These are phyloP conservation scores for Corinectria fuckeliana DNA, from an alignment of 2,329 filamentous ascomycete species.

Conservation along the genomic window DNA sequence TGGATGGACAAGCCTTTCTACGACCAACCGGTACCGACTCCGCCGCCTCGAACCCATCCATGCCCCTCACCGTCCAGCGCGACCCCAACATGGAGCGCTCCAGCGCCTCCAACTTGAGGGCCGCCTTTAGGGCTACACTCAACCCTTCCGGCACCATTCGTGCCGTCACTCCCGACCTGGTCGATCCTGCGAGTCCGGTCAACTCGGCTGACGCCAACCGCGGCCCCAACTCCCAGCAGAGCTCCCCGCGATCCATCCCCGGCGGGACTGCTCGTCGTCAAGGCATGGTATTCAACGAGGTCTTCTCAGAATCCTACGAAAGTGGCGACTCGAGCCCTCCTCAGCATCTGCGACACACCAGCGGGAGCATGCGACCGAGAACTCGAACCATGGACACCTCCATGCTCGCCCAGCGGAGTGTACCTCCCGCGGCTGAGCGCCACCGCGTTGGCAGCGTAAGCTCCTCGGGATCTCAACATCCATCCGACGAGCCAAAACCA, in stretches of 20 bases:
- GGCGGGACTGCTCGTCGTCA: slow-evolving; percentile 56
- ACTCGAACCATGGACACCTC: slow-evolving; percentile 66
- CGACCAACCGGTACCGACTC: slow-evolving; percentile 47
- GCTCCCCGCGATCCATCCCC: slow-evolving; percentile 42
- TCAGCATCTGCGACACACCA: slow-evolving; percentile 43
- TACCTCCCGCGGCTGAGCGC: slow-evolving; percentile 55
- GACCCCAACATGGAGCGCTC: slow-evolving; percentile 44
- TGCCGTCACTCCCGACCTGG: slow-evolving; percentile 69
- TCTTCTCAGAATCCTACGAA: slow-evolving; percentile 58
- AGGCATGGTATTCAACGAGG: slow-evolving; percentile 67
- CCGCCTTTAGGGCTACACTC: slow-evolving; percentile 42
- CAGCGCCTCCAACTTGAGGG: slow-evolving; percentile 44
- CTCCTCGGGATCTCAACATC: slow-evolving; percentile 62
- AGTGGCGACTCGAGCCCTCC: slow-evolving; percentile 49
- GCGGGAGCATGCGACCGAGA: slow-evolving; percentile 54
- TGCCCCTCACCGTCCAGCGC: slow-evolving; percentile 38
- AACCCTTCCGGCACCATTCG: slow-evolving; percentile 58
- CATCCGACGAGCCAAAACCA: slow-evolving; percentile 56
- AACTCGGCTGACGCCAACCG: slow-evolving; percentile 33
- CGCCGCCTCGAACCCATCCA: slow-evolving; percentile 44
- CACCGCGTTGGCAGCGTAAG: slow-evolving; percentile 75
- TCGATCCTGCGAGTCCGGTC: slow-evolving; percentile 42
- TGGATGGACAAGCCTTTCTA: slow-evolving; percentile 51
- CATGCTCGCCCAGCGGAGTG: slow-evolving; percentile 54
- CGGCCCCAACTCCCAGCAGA: slow-evolving; percentile 40